Percentiles rank a stretch among this genome's conserved stretches.
Conservation (phyloP, 768 basidiomycete genomes). For the Tulasnella sp. region DNA sequence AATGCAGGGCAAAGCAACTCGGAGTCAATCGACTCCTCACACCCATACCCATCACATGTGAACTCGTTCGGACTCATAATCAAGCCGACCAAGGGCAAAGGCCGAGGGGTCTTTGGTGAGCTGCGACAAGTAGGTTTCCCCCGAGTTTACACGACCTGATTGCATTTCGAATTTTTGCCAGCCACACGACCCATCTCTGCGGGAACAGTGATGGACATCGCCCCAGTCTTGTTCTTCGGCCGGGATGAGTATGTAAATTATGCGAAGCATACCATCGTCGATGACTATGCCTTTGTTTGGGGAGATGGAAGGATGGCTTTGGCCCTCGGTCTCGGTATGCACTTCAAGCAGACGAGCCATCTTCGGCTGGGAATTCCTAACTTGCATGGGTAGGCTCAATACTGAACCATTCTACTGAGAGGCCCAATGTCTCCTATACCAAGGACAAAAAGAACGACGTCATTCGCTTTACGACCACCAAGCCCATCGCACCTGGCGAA, state of each 20-base stretch:
- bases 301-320: slow-evolving; percentile 63
- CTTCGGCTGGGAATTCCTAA: background rate
- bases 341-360: background rate
- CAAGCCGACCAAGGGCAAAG: slow-evolving; percentile 20
- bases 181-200: slow-evolving; percentile 45
- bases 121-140: no score
- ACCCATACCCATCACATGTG: background rate
- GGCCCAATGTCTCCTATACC: slow-evolving; percentile 58
- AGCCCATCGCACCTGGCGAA: slow-evolving; percentile 44
- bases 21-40: no score
- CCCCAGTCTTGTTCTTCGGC: slow-evolving; percentile 70
- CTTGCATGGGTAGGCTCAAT: slow-evolving; percentile 52
- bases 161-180: slow-evolving; percentile 20
- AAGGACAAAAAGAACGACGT: slow-evolving; percentile 43
- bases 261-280: slow-evolving; percentile 51
- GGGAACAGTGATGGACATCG: slow-evolving; percentile 65
- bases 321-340: slow-evolving; percentile 61
- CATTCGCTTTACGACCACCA: slow-evolving; percentile 50
- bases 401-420: slow-evolving; percentile 58
- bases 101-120: slow-evolving; percentile 56
- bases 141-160: background rate
- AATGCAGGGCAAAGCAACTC: no score
- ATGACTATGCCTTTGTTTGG: slow-evolving; percentile 73
- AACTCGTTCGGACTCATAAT: slow-evolving; percentile 14
- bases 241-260: slow-evolving; percentile 58